Percentiles rank a stretch among this genome's conserved stretches.
Conservation (phyloP, 352 stramenopile genomes). For the Pythium catenulatum region DNA sequence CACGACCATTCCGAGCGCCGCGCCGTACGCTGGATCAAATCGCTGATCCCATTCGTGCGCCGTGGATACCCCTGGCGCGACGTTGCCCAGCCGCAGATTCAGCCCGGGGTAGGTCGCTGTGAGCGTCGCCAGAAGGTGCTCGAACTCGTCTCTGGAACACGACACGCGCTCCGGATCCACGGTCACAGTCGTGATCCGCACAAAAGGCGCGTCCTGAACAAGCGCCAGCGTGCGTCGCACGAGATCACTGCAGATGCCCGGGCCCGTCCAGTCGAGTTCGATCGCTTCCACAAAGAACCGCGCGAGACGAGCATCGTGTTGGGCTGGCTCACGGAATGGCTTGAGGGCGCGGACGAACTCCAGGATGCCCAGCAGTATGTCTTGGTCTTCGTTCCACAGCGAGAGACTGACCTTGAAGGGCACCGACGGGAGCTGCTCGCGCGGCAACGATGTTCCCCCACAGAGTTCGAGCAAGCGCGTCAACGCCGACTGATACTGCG, state of each 20-base stretch:
- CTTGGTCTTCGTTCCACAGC: conserved; percentile 12
- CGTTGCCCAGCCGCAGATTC: not conserved
- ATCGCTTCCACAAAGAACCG: conserved; percentile 25
- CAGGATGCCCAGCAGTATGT: conserved; percentile 3
- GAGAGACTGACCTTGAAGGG: conserved; percentile 30
- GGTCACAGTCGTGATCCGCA: not conserved
- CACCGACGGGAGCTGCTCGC: not conserved
- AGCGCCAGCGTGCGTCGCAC: not conserved
- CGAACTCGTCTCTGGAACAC: not conserved
- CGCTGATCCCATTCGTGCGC: no score
- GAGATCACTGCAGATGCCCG: conserved; percentile 7
- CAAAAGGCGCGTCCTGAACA: not conserved
- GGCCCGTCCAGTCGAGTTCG: conserved; percentile 19
- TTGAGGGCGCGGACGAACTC: conserved; percentile 14
- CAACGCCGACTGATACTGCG: conserved; percentile 14
- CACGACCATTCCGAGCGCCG: not conserved
- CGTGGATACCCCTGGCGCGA: not conserved
- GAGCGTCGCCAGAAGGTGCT: not conserved
- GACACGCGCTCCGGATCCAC: not conserved
- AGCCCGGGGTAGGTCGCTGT: conserved; percentile 13
- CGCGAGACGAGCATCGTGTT: not conserved
- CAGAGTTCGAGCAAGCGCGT: not conserved
- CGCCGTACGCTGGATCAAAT: not conserved
- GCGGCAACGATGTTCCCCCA: not conserved
- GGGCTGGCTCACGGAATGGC: not conserved